A percentile compares a stretch with the other conserved stretches of the same genome.
Conservation (phyloP, 176 grass and related monocot species). For the Pontederia crassipes region DNA sequence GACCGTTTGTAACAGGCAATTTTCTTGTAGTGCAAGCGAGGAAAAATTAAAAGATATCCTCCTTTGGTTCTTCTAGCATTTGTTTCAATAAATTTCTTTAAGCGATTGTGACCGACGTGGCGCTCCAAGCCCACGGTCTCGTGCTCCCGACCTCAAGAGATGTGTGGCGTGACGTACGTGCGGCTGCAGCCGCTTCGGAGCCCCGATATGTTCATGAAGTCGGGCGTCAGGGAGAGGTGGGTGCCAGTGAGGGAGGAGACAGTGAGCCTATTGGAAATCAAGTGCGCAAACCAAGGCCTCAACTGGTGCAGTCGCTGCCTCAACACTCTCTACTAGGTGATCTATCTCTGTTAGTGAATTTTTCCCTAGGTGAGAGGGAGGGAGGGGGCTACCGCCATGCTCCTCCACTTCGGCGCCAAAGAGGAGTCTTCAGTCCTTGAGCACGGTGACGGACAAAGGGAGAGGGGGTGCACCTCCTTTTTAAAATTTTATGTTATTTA, state of each 20-base stretch:
- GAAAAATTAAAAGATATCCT: too few relatives aligned
- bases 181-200: constrained; percentile 43
- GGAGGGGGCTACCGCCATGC: too few relatives aligned
- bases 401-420: too few relatives aligned
- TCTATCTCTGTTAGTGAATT: not conserved
- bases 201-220: constrained; percentile 12
- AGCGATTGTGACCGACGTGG: constrained; percentile 42
- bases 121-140: constrained; percentile 34
- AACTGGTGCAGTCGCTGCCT: constrained; percentile 57
- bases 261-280: constrained; percentile 31
- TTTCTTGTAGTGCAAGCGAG: too few relatives aligned
- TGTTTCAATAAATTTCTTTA: too few relatives aligned
- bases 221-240: constrained; percentile 28
- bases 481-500: too few relatives aligned
- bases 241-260: constrained; percentile 1
- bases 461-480: too few relatives aligned
- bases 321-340: constrained; percentile 48
- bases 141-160: constrained; percentile 39
- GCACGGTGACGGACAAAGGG: too few relatives aligned
- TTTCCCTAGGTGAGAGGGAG: not conserved
- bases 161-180: constrained; percentile 50
- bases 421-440: too few relatives aligned
- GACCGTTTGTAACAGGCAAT: too few relatives aligned
- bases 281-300: constrained; percentile 41
- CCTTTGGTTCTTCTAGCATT: too few relatives aligned